These are phyloP conservation scores for Discostella stelligeroides DNA, from an alignment of 108 stramenopile genomes.

Conservation along the genomic window DNA sequence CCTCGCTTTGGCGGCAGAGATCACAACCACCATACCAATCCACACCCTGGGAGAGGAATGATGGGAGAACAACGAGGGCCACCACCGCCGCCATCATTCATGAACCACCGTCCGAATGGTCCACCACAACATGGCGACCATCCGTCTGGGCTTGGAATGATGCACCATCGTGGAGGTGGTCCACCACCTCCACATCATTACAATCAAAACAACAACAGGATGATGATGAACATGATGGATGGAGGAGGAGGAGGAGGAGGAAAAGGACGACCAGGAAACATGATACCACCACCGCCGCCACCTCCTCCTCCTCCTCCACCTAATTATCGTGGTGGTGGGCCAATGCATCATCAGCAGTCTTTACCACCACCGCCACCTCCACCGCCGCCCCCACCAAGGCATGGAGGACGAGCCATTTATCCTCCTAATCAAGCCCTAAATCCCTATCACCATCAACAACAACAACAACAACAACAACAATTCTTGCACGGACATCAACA, in stretches of 20 bases:
- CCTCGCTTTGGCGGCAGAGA: not conserved
- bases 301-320: too few species aligned
- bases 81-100: not conserved
- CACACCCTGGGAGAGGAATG: not conserved
- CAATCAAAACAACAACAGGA: too few species aligned
- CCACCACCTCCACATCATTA: not conserved
- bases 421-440: not conserved
- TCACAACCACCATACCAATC: too few species aligned
- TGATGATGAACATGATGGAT: too few species aligned
- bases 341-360: not conserved
- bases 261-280: too few species aligned
- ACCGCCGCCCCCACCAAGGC: not conserved
- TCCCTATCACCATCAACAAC: not conserved
- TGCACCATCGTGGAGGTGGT: not conserved
- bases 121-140: not conserved
- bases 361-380: slow-evolving; percentile 1
- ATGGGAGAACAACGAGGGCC: not conserved
- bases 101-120: not conserved
- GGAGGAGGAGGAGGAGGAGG: too few species aligned
- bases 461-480: slow-evolving; percentile 18
- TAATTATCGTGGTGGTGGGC: not conserved
- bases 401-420: slow-evolving; percentile 9
- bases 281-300: too few species aligned
- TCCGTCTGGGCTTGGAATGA: not conserved
- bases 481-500: slow-evolving; percentile 18